Conservation (phyloP, 345 rosid genomes). For the Melaleuca quinquenervia region DNA sequence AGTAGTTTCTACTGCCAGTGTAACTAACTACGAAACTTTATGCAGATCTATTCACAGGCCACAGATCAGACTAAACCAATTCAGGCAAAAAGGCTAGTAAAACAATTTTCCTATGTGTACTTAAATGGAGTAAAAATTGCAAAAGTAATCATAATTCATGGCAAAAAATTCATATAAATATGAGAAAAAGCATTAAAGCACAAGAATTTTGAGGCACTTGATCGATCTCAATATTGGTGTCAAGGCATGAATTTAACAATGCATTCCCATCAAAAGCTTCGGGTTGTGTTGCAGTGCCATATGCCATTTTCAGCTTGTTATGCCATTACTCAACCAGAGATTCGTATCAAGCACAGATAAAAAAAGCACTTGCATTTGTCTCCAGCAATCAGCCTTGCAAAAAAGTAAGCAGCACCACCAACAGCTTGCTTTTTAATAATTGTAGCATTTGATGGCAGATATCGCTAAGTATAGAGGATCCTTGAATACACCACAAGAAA, state of each 20-base stretch:
- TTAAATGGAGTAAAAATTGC: neutral
- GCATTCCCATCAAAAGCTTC: neutral
- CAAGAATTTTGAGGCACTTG: neutral
- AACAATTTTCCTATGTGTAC: neutral
- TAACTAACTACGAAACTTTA: neutral
- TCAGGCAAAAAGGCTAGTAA: neutral
- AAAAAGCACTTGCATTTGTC: neutral
- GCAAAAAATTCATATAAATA: neutral
- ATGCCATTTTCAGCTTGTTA: neutral
- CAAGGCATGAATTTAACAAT: neutral
- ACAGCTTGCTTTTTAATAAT: neutral
- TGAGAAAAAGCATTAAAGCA: neutral
- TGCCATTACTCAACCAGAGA: neutral
- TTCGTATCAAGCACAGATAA: neutral
- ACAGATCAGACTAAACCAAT: neutral
- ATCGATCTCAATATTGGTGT: neutral
- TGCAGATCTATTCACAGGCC: neutral
- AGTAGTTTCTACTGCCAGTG: neutral
- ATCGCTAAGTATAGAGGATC: neutral
- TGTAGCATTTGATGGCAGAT: neutral
- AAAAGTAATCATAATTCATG: neutral
- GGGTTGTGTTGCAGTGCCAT: neutral
- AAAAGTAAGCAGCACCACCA: neutral
- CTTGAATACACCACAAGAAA: neutral
- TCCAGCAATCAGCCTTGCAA: neutral